Evolutionary conservation across 352 stramenopile genomes (phyloP).

Genomic region (Pythium inflatum): DNA sequence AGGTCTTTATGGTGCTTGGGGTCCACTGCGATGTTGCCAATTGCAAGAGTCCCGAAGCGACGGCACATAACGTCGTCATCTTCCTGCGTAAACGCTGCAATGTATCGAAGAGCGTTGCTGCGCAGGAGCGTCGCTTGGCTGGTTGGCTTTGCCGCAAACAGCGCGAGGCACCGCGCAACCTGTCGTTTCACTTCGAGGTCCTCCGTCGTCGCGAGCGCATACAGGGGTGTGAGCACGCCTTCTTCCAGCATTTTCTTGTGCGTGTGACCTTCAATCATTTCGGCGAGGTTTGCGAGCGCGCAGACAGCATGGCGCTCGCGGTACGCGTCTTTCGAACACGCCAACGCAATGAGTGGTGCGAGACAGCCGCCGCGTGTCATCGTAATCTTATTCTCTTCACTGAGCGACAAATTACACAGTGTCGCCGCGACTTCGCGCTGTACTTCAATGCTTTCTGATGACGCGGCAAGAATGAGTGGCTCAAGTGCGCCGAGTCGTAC

Average conservation of each 20-base stretch:
- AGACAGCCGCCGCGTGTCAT: constrained; percentile 95
- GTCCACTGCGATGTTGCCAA: constrained; percentile 92
- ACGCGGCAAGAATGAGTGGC: constrained; percentile 92
- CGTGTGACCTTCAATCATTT: constrained; percentile 95
- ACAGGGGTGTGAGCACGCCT: constrained; percentile 88
- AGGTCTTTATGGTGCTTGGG: constrained; percentile 90
- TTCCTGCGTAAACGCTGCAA: constrained; percentile 85
- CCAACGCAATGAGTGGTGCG: constrained; percentile 89
- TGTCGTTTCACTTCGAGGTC: constrained; percentile 92
- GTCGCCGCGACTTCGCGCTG: constrained; percentile 95
- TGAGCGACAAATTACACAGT: constrained; percentile 94
- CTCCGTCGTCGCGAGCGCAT: constrained; percentile 69
- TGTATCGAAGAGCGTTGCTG: constrained; percentile 86
- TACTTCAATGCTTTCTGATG: constrained; percentile 93
- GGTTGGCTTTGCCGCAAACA: constrained; percentile 93
- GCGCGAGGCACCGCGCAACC: constrained; percentile 90
- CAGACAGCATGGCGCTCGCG: constrained; percentile 93
- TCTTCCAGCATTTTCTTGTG: constrained; percentile 96
- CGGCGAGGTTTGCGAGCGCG: constrained; percentile 95
- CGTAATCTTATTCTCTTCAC: constrained; percentile 96
- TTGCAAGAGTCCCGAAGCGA: constrained; percentile 91
- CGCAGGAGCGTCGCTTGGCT: constrained; percentile 90
- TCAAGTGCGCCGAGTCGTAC: constrained; percentile 93
- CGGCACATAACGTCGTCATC: constrained; percentile 81
- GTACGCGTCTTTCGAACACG: constrained; percentile 85